phyloP scores from a whole-genome alignment of 345 rosid species.

The Laguncularia racemosa region DNA sequence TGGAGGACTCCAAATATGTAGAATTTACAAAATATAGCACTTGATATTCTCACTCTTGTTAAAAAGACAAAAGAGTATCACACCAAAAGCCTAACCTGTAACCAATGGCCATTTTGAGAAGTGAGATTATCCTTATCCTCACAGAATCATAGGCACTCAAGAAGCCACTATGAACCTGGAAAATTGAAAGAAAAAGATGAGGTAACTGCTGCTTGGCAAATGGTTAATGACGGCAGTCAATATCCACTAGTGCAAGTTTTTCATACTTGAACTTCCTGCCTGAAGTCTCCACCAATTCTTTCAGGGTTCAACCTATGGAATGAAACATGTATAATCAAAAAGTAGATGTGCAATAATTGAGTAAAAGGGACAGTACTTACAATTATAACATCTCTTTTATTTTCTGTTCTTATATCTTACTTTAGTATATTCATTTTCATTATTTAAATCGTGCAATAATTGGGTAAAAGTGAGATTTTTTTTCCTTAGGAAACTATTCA shows the following conservation, averaged over 20 bases:
- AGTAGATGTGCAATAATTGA: not conserved
- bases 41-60: too few species aligned
- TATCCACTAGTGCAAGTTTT: not conserved
- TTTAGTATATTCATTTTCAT: too few species aligned
- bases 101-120: conserved; percentile 58
- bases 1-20: not conserved
- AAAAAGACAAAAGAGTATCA: not conserved
- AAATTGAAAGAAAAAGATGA: conserved; percentile 8
- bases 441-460: too few species aligned
- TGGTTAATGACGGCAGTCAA: not conserved
- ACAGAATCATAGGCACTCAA: conserved; percentile 86
- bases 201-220: not conserved
- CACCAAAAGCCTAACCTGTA: conserved; percentile 46
- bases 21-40: not conserved
- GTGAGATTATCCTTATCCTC: conserved; percentile 65
- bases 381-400: too few species aligned
- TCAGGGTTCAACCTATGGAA: conserved; percentile 75
- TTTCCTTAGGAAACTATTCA: too few species aligned
- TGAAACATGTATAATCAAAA: conserved; percentile 2
- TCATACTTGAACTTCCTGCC: conserved; percentile 82
- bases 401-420: too few species aligned
- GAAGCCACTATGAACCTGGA: conserved; percentile 92
- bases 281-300: conserved; percentile 90
- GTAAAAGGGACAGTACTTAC: too few species aligned
- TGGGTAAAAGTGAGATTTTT: too few species aligned